A percentile compares a stretch with the other conserved stretches of the same genome.
These are phyloP conservation scores for Paradendryphiella salina DNA, from an alignment of 2,329 filamentous ascomycete species.

Conservation along the genomic window DNA sequence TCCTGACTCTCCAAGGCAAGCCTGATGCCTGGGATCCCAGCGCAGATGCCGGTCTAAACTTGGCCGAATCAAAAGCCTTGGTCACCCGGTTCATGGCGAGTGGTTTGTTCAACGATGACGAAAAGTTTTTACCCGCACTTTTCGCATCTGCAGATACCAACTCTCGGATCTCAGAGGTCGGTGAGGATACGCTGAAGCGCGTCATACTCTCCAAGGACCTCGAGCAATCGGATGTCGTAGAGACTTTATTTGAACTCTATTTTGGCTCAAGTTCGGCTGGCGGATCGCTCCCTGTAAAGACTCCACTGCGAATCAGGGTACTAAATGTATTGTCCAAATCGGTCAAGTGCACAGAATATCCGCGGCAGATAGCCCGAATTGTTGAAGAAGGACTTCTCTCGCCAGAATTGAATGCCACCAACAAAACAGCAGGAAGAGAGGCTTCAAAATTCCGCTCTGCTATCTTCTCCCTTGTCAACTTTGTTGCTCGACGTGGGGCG, in stretches of 20 bases:
- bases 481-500: constrained; percentile 76
- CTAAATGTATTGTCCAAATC: constrained; percentile 78
- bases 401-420: constrained; percentile 37
- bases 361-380: constrained; percentile 67
- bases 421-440: constrained; percentile 65
- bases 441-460: constrained; percentile 78
- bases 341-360: constrained; percentile 69
- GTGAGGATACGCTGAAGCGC: constrained; percentile 85
- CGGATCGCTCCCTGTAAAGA: constrained; percentile 54
- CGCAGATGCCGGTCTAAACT: constrained; percentile 63
- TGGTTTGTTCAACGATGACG: constrained; percentile 79
- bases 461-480: constrained; percentile 83
- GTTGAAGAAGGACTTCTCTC: constrained; percentile 67
- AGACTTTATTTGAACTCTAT: constrained; percentile 72
- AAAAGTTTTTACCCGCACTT: constrained; percentile 81
- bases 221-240: constrained; percentile 67
- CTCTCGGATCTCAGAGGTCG: constrained; percentile 77
- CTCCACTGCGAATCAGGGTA: constrained; percentile 75
- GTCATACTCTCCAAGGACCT: constrained; percentile 68
- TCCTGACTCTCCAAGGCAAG: constrained; percentile 68
- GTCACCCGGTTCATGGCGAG: constrained; percentile 75
- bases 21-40: constrained; percentile 69
- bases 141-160: constrained; percentile 83
- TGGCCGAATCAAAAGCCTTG: constrained; percentile 70
- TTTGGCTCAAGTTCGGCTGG: constrained; percentile 56